Evolutionary conservation across 2,329 filamentous ascomycete genomes (phyloP).

Genomic region (Thelonectria rubi): DNA sequence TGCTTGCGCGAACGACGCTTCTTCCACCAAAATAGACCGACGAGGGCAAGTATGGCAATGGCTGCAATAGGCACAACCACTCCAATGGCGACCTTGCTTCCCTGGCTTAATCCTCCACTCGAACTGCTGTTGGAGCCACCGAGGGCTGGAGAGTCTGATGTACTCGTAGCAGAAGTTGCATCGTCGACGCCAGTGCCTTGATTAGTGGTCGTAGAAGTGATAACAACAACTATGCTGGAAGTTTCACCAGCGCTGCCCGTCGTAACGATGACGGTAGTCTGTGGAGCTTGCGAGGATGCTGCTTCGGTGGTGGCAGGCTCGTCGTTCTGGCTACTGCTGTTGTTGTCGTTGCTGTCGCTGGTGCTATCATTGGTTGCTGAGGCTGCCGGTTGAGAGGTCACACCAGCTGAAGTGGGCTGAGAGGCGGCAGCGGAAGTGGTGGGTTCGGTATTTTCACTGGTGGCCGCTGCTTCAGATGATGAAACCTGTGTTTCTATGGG

Average conservation of each 20-base stretch:
- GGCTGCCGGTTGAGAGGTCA: background rate
- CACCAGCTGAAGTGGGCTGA: background rate
- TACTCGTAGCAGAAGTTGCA: slow-evolving; percentile 37
- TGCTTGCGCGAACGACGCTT: slow-evolving; percentile 86
- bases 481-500: slow-evolving; percentile 22
- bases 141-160: slow-evolving; percentile 44
- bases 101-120: slow-evolving; percentile 62
- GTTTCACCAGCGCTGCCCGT: slow-evolving; percentile 32
- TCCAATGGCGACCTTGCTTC: slow-evolving; percentile 85
- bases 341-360: slow-evolving; percentile 16
- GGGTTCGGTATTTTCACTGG: slow-evolving; percentile 6
- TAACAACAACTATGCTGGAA: slow-evolving; percentile 39
- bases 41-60: slow-evolving; percentile 81
- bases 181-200: slow-evolving; percentile 16
- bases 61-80: slow-evolving; percentile 93
- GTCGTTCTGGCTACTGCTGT: slow-evolving; percentile 19
- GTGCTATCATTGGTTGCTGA: slow-evolving; percentile 20
- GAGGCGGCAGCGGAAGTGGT: slow-evolving; percentile 1
- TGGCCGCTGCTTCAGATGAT: slow-evolving; percentile 6
- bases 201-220: slow-evolving; percentile 41
- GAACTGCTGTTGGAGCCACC: slow-evolving; percentile 40
- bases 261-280: slow-evolving; percentile 36
- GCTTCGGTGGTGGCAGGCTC: slow-evolving; percentile 24
- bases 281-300: slow-evolving; percentile 7
- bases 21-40: slow-evolving; percentile 85